Evolutionary conservation across 257 asterid genomes (phyloP), one percentile per base, ranked within the genome.

Genomic region (Voacanga thouarsii): DNA sequence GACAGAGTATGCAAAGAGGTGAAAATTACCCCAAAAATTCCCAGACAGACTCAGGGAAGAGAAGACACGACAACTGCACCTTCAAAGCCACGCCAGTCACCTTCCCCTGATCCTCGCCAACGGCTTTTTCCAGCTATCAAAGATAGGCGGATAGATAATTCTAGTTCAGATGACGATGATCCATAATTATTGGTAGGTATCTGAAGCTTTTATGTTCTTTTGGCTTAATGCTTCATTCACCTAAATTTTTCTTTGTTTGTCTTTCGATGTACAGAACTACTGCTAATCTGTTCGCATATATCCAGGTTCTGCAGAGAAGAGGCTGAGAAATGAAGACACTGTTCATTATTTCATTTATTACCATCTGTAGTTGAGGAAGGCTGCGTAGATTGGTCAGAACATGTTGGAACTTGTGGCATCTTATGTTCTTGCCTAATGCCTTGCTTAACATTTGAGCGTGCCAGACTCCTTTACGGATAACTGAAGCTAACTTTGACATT

Each of bases 1-100:
- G 97, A 92, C 49, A 91, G 85, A 84, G 97, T 91, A 61, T 92
- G 98, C 80, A 86, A 69, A 83, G 95, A 94, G 78, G 96, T 94
- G 55, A 85, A 88, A 79, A 85, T 74, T 67, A 71, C 67, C 19
- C 89, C 95, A 21, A 83, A 45, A 68, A 82, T 61, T 83, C 14
- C 82, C 39, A 75, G 68, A 55, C 71, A 49, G 82, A 59, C 82
- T 9, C 79, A 74, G 11, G 76, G 71, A 77, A 82, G 83, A 64
- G 92, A 87, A 67, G 87, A 60, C 64, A 24, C 72, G 1, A 73
- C 77, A 8, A 76, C 71, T 4, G 77, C 75, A 6, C 81, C 86
- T 59, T 49, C 87, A 47, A 89, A 81, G 72, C 77, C 80, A 59
- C 80, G 43, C 23, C 82, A 70, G 50, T 75, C 84, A 41, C 24